Base-by-base conservation (phyloP, 2,329 filamentous ascomycete genomes). In the Penicillium sp. region DNA sequence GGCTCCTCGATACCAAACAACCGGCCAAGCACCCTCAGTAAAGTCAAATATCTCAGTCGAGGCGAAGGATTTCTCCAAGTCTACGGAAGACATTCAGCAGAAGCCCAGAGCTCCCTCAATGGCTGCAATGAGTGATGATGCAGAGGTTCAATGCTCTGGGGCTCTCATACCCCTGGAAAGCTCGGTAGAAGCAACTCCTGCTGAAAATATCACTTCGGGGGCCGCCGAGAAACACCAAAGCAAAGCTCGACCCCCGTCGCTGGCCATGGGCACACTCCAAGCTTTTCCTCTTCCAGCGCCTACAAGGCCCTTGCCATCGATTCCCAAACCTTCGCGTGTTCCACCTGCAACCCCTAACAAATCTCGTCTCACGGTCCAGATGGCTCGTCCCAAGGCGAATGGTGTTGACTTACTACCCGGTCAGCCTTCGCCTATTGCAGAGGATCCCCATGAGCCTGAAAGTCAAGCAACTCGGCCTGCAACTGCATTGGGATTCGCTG, bases 261-360 rank as follows among this genome's bases (percentile, higher is more conserved):
- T 68, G 33, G 62, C 64, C 4, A 54, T 65, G 49, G 59, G 60
- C 13, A 58, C 65, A 0, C 59, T 72, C 13, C 58, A 71, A 29
- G 58, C 66, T 12, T 68, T 70, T 30, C 67, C 70, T 54, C 62
- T 70, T 17, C 71, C 71, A 13, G 68, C 70, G 26, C 71, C 71
- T 10, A 67, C 59, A 21, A 63, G 56, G 26, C 68, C 71, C 24
- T 48, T 73, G 4, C 71, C 71, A 43, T 66, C 65, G 4, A 49
- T 72, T 7, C 71, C 71, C 8, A 56, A 64, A 26, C 23, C 55
- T 15, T 49, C 36, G 3, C 33, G 49, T 23, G 44, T 46, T 10
- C 45, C 59, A 17, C 51, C 52, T 23, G 43, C 42, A 29, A 27
- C 21, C 27, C 55, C 41, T 7, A 55, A 52, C 17, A 54, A 52